Conservation (phyloP, 2,329 filamentous ascomycete genomes). For the Camillea tinctor region DNA sequence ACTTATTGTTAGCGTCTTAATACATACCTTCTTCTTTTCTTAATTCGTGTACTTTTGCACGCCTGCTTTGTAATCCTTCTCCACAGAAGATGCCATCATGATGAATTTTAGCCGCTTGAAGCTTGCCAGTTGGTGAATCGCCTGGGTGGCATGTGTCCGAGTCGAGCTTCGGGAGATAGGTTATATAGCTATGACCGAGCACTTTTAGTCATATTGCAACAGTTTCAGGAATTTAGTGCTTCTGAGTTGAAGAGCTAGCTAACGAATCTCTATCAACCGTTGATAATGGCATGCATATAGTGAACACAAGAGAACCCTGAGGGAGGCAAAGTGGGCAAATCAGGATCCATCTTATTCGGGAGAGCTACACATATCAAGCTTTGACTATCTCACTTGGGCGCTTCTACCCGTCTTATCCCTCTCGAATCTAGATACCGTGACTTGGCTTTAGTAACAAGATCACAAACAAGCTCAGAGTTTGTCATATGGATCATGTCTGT, state of each 20-base stretch:
- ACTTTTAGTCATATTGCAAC: not conserved
- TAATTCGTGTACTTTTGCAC: not conserved
- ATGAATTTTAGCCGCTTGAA: not conserved
- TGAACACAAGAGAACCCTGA: too few relatives aligned
- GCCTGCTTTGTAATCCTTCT: not conserved
- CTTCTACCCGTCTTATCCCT: too few relatives aligned
- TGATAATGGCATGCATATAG: not conserved
- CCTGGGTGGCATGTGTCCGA: not conserved
- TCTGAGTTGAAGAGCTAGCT: not conserved
- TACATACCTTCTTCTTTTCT: not conserved
- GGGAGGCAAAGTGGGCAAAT: too few relatives aligned
- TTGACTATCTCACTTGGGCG: too few relatives aligned
- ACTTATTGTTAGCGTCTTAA: not conserved
- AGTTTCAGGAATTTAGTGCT: not conserved
- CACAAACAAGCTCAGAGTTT: not conserved
- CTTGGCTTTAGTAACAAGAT: too few relatives aligned
- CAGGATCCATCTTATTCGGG: too few relatives aligned
- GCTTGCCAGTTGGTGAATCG: not conserved
- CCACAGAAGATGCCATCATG: not conserved
- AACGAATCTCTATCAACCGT: not conserved
- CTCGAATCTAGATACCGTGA: too few relatives aligned
- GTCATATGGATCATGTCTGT: not conserved
- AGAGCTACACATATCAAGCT: too few relatives aligned
- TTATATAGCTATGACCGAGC: not conserved
- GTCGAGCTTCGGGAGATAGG: not conserved